Evolutionary conservation across 768 basidiomycete species (phyloP), one percentile per base, ranked within the genome.

Genomic region (Sarcodon aspratus): DNA sequence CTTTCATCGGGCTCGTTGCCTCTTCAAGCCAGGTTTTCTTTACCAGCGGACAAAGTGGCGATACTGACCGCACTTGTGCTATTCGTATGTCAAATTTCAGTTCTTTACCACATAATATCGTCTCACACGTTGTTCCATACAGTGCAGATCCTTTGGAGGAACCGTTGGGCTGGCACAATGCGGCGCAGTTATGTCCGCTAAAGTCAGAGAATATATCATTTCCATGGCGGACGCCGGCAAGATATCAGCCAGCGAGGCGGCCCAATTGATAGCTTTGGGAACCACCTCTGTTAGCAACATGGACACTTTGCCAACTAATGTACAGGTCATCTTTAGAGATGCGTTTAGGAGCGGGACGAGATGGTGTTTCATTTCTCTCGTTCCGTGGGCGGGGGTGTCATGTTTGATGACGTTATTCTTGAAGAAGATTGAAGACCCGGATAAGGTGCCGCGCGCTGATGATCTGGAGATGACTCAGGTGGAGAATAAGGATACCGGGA

Each of bases 131-230:
- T 33, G 45, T 43, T n/a, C 36, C 13, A 34, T 13, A 10, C 52
- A 76, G 73, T 72, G 70, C 61, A 67, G 71, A 12, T 59, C 69
- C 1, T 59, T 75, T 36, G 76, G 76, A n/a, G 76, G 76, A 8
- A 76, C 74, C 0, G 56, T 75, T 36, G 75, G 76, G 18, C 68
- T 78, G 36, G 74, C 76, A 0, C 76, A 78, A 52, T 75, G 74
- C 46, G 66, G 68, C 37, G 70, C 76, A 7, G 62, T 78, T 17
- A 65, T 76, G 48, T 67, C 67, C 52, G 59, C 65, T 33, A 73
- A 67, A 58, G 74, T 73, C 31, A 59, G 59, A 31, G 27, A 56
- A 17, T 63, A 63, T 47, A 59, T 78, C 51, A 31, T 52, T 13
- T 38, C 54, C 18, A 55, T 52, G 10, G 52, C 65, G 21, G 37